Conservation (phyloP, 169 alveolate species). For the Plasmodium sp. region DNA sequence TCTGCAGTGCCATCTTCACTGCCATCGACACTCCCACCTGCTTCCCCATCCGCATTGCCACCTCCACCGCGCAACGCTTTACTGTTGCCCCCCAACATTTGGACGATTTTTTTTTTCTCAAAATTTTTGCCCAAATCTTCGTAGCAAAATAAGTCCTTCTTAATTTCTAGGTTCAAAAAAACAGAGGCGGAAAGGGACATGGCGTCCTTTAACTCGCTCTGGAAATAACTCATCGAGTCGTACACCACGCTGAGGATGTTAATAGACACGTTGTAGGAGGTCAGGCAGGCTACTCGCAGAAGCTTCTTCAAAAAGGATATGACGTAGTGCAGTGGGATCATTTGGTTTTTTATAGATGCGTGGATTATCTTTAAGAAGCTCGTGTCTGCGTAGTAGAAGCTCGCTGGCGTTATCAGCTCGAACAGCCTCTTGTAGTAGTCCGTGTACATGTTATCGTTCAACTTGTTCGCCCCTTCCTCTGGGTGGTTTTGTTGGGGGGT, state of each 20-base stretch:
- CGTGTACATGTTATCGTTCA: constrained; percentile 63
- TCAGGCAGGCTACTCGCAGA: constrained; percentile 53
- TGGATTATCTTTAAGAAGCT: constrained; percentile 51
- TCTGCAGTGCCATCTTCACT: neutral
- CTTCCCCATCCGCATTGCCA: neutral
- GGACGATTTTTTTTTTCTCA: constrained; percentile 44
- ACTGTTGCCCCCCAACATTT: constrained; percentile 3
- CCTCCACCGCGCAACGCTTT: neutral
- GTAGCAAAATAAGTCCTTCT: constrained; percentile 61
- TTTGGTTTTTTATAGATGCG: constrained; percentile 56
- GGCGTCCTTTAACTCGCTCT: constrained; percentile 37
- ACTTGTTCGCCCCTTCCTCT: constrained; percentile 7
- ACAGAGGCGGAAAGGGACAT: constrained; percentile 58
- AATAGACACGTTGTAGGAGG: constrained; percentile 47
- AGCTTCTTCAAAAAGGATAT: constrained; percentile 70
- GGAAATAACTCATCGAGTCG: constrained; percentile 57
- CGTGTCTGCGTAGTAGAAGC: constrained; percentile 68
- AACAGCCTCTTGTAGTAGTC: constrained; percentile 63
- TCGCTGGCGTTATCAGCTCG: constrained; percentile 63
- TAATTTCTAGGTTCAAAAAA: constrained; percentile 68
- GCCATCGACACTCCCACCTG: neutral
- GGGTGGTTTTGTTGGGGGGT: neutral
- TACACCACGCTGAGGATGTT: constrained; percentile 73
- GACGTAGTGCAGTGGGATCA: constrained; percentile 71
- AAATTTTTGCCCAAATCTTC: constrained; percentile 42